phyloP scores from a whole-genome alignment of 169 alveolate species.

The Prorocentrum cordatum region DNA sequence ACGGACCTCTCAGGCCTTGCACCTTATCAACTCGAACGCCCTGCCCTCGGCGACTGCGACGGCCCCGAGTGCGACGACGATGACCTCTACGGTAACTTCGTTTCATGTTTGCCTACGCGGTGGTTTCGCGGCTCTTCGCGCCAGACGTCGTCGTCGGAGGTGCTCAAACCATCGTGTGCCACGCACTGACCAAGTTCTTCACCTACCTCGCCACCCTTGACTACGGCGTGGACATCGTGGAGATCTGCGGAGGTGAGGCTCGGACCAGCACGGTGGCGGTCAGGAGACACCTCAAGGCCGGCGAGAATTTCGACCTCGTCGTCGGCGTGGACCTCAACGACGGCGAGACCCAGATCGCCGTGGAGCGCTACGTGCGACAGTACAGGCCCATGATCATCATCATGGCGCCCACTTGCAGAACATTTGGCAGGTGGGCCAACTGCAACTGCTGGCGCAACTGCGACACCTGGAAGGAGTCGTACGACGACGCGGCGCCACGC shows the following conservation, averaged over 20 bases:
- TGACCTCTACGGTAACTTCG: too few species aligned
- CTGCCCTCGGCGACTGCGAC: too few species aligned
- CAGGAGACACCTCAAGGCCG: background rate
- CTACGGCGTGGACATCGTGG: background rate
- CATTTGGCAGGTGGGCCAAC: background rate
- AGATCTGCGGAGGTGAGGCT: background rate
- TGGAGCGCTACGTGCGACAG: background rate
- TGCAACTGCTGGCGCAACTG: background rate
- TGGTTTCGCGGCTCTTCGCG: too few species aligned
- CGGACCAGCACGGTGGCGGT: background rate
- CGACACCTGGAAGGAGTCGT: background rate
- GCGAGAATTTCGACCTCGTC: background rate
- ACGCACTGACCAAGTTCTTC: too few species aligned
- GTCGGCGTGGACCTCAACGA: background rate
- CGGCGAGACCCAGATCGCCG: background rate
- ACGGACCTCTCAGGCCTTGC: too few species aligned
- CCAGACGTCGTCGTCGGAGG: too few species aligned
- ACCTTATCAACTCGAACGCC: too few species aligned
- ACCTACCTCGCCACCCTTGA: too few species aligned
- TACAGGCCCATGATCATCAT: background rate
- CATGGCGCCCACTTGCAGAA: background rate
- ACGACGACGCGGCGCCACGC: background rate
- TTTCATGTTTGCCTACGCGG: too few species aligned
- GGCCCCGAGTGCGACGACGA: too few species aligned
- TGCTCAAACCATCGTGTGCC: too few species aligned